Conservation (phyloP, 306 rosid genomes). For the Astragalus glycyphyllos region DNA sequence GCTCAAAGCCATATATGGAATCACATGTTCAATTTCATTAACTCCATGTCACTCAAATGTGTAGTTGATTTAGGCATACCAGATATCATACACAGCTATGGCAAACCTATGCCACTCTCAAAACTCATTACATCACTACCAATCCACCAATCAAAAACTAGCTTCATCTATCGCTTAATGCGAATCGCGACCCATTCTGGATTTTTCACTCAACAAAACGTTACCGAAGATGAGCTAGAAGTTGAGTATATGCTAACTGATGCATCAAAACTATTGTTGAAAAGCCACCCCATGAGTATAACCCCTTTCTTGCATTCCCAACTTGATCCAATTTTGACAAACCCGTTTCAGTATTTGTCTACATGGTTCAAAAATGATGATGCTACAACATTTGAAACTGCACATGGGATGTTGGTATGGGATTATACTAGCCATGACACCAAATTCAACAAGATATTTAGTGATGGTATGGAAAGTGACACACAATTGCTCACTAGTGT, state of each 20-base stretch:
- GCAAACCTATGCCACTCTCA: conserved; percentile 40
- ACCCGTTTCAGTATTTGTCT: conserved; percentile 13
- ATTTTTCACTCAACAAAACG: conserved; percentile 3
- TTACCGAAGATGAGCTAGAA: neutral
- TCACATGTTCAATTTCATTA: conserved; percentile 35
- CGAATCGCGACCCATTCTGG: conserved; percentile 35
- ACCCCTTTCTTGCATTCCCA: neutral
- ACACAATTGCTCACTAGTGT: neutral
- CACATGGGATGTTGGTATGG: neutral
- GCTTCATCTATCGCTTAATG: conserved; percentile 7
- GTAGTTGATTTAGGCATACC: conserved; percentile 33
- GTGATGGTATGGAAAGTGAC: conserved; percentile 28
- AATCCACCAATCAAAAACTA: conserved; percentile 11
- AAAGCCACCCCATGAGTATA: neutral
- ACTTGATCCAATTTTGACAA: conserved; percentile 15
- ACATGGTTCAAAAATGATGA: conserved; percentile 25
- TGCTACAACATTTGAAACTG: neutral
- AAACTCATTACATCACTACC: conserved; percentile 36
- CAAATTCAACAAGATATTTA: neutral
- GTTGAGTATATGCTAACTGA: conserved; percentile 13
- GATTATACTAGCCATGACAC: neutral
- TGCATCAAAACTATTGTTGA: conserved; percentile 6
- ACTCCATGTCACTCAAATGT: conserved; percentile 41
- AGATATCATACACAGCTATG: conserved; percentile 37
- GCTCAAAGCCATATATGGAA: conserved; percentile 39